Evolutionary conservation across 2,329 filamentous ascomycete genomes (phyloP), one percentile per base, ranked within the genome.

Genomic region (Microdochium paspali): DNA sequence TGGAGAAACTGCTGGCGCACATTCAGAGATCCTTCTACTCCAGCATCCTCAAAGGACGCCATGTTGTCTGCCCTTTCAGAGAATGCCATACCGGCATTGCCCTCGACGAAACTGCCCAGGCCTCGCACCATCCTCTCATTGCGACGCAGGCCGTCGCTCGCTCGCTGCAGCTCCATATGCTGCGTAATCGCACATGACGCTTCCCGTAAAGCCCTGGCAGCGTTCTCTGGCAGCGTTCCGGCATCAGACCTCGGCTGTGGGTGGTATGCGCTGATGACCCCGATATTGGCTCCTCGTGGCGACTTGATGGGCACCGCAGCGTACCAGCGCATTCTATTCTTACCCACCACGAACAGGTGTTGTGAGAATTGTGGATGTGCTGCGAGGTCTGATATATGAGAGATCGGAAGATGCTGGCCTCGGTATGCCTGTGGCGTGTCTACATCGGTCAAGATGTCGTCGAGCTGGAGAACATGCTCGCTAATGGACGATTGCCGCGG

Each of bases 31-130:
- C 35, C 35, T 21, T 40, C 35, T 9, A 3, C 18, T 12, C 15
- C 4, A 12, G 18, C 18, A 21, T 40, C 12, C 15, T 40, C 35
- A 18, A 40, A 40, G 6, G 35, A 40, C 6, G 15, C 6, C 10
- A 20, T 18, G 12, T 21, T 40, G 35, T 40, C 18, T 1, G 48
- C 40, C 13, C 46, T 49, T 12, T 49, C 32, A 13, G 48, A 54
- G 30, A 49, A 52, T 2, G 55, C 56, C 44, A 60, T 46, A 40
- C 52, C 53, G 12, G 51, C 46, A n/a, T 48, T 46, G 10, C 51
- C 54, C 44, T 58, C 56, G 15, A 57, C 51, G 30, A 58, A 57
- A 44, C 50, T 52, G 5, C 56, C 56, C 5, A 58, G 44, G 20
- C 54, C 55, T 6, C 53, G 49, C 2, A 55, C 53, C 54, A 56